Evolutionary conservation across 139 green algal genomes (phyloP), one percentile per base, ranked within the genome.

Genomic region (Pseudopediastrum boryanum): DNA sequence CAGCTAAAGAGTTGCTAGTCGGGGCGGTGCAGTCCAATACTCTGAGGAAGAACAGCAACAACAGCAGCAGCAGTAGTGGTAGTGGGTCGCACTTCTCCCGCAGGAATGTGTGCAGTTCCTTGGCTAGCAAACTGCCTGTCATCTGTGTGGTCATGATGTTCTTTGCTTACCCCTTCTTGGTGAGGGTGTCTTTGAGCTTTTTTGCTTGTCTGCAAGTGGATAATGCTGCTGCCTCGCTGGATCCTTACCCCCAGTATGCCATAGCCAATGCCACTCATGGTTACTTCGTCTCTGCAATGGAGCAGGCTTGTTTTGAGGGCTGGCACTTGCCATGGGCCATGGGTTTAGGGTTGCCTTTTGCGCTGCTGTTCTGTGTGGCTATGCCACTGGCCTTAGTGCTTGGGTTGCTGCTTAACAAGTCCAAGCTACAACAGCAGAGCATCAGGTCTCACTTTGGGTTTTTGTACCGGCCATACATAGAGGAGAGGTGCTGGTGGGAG

Each of bases 261-360:
- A 35, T 68, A 39, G 61, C 61, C 31, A 68, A 21, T 16, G 61
- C 61, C 6, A 10, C 4, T 19, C 31, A 35, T n/a, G 38, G 39
- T n/a, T 72, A 56, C 64, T 72, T 39, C 39, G n/a, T 42, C n/a
- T 42, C 8, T 29, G 64, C 52, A 39, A 72, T 72, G 64, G 33
- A 29, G 4, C 39, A 56, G 64, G 39, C 39, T 1, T 72, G 64
- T 41, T 72, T 39, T 39, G 21, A 4, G 6, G 64, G 39, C 21
- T 56, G 39, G 39, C 64, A 72, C 64, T 16, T 25, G 36, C 12
- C 21, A 21, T 72, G 39, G 64, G 64, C 39, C 2, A 39, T 72
- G 7, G 64, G 25, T 23, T 35, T 72, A 9, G 64, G 64, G 23
- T n/a, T 72, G 39, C 39, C 64, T 9, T 29, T 29, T 10, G 36